Evolutionary conservation across 202 grass and related monocot species (phyloP), one percentile per base, ranked within the genome.

Genomic region (Hordeum pubiflorum): DNA sequence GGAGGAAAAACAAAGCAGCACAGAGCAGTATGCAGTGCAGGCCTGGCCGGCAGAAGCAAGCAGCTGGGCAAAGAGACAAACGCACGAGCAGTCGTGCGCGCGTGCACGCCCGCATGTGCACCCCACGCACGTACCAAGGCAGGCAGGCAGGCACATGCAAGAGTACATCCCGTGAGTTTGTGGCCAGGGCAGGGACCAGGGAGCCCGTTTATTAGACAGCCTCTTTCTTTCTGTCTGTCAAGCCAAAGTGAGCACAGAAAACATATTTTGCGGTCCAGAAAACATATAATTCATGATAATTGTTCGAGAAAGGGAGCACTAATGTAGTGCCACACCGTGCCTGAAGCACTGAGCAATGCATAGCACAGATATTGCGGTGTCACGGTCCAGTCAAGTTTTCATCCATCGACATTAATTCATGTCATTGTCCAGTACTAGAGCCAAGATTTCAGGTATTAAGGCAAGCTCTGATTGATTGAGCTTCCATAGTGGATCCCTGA

Each of bases 1-100:
- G 13, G 46, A 74, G 73, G 50, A 82, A 82, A 72, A 50, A 50
- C 46, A 50, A 50, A 50, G 43, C 46, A 7, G 46, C 43, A 46
- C 66, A 77, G 44, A 21, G 38, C 36, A 36, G 46, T 17, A 65
- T 65, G 50, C 69, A 84, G 55, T 22, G 29, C 56, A 58, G 73
- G 40, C 7, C 44, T 60, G 74, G 43, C 79, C 59, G 39, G 58
- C 61, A 76, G 43, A 83, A 32, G 70, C 63, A 71, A 33, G 70
- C 80, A 63, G 68, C 75, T 29, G 69, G 61, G 67, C 75, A 83
- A 79, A 29, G 58, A 11, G 84, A 86, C 88, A 83, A 86, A 57
- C 61, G 33, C 74, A 82, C 60, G 79, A 39, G 66, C 72, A 24
- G 8, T 32, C 68, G 20, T 27, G 43, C 41, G 43, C 29, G 59